Conservation (phyloP, 2,329 filamentous ascomycete genomes). For the Colletotrichum lini region DNA sequence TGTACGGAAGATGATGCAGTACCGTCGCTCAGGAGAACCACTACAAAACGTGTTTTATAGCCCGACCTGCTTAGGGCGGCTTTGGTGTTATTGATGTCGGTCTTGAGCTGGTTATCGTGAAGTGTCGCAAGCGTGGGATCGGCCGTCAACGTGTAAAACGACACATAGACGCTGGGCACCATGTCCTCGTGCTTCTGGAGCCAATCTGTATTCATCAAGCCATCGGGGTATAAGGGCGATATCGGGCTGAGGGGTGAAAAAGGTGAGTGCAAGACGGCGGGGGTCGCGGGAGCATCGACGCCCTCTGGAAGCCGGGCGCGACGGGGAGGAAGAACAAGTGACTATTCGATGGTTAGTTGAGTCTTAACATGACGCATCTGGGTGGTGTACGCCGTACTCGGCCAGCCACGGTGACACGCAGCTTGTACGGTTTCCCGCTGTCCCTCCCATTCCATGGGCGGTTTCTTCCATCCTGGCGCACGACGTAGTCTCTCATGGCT, state of each 20-base stretch:
- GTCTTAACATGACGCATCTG: conserved; percentile 42
- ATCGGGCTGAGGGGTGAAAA: conserved; percentile 90
- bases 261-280: conserved; percentile 84
- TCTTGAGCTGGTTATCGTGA: conserved; percentile 90
- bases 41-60: conserved; percentile 83
- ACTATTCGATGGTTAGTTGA: conserved; percentile 56
- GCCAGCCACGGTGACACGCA: conserved; percentile 81
- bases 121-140: conserved; percentile 81
- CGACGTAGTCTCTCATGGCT: conserved; percentile 76
- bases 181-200: conserved; percentile 89
- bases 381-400: conserved; percentile 73
- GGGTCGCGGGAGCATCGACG: conserved; percentile 62
- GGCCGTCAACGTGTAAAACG: conserved; percentile 83
- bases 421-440: conserved; percentile 67
- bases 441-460: conserved; percentile 78
- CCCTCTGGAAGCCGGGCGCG: conserved; percentile 68
- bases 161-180: conserved; percentile 84
- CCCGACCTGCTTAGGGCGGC: conserved; percentile 76
- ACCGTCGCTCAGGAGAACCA: conserved; percentile 83
- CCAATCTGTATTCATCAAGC: conserved; percentile 86
- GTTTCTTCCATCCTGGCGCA: conserved; percentile 74
- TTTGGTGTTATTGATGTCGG: conserved; percentile 85
- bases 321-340: conserved; percentile 70
- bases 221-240: conserved; percentile 90
- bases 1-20: conserved; percentile 59